Conservation (phyloP, 305 asterid species). For the Fraxinus xanthoxyloides region DNA sequence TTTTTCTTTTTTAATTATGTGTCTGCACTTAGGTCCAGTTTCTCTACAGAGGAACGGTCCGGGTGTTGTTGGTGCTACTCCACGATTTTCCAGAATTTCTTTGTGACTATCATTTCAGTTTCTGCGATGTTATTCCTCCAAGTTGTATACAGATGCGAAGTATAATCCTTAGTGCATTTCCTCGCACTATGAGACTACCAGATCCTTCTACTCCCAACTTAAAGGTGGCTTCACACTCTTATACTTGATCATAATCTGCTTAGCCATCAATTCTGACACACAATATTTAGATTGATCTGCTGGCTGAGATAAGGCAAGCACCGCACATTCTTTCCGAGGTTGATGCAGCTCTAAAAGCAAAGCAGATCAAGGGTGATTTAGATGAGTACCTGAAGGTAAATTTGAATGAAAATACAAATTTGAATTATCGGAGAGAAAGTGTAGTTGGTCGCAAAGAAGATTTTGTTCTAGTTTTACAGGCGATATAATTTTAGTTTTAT, state of each 20-base stretch:
- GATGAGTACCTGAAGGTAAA: conserved; percentile 96
- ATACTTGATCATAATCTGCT: neutral
- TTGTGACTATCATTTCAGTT: conserved; percentile 97
- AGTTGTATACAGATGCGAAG: conserved; percentile 98
- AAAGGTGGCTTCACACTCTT: conserved; percentile 45
- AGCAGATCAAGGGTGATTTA: conserved; percentile 82
- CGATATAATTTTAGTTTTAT: neutral
- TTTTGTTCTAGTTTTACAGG: neutral
- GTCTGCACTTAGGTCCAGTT: conserved; percentile 55
- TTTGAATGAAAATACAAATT: neutral
- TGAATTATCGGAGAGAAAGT: neutral
- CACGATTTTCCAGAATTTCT: conserved; percentile 99
- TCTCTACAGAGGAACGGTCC: conserved; percentile 89
- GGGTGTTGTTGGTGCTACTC: conserved; percentile 94
- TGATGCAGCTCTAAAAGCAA: conserved; percentile 87
- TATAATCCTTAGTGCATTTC: conserved; percentile 94
- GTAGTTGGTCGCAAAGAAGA: neutral
- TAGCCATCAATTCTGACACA: conserved; percentile 3
- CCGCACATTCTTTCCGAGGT: conserved; percentile 96
- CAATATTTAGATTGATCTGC: conserved; percentile 76
- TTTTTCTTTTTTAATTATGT: conserved; percentile 12
- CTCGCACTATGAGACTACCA: conserved; percentile 96
- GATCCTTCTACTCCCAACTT: conserved; percentile 97
- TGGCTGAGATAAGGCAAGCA: conserved; percentile 76
- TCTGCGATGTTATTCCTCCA: conserved; percentile 98